Percentiles rank a stretch among this genome's conserved stretches.
Evolutionary conservation across 352 stramenopile genomes (phyloP).

Genomic region (Pythium sukuiense): DNA sequence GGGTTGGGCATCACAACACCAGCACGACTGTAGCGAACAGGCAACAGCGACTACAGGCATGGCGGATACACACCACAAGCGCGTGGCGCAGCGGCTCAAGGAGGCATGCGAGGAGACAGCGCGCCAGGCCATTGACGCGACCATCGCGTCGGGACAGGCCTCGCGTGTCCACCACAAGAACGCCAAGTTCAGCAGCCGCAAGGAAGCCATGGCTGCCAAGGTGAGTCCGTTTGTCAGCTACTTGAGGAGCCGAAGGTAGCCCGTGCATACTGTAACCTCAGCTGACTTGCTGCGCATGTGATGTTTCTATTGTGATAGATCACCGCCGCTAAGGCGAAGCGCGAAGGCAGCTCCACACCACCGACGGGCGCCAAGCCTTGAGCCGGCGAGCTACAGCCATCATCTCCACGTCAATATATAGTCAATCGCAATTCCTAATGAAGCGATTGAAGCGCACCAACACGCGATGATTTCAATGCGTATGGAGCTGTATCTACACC

Average conservation of each 20-base stretch:
- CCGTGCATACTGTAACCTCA: too few species aligned
- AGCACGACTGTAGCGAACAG: background rate
- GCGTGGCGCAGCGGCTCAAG: constrained; percentile 72
- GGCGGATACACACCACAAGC: constrained; percentile 66
- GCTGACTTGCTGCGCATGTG: too few species aligned
- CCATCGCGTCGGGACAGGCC: constrained; percentile 65
- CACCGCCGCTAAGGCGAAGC: constrained; percentile 72
- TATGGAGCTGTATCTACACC: too few species aligned
- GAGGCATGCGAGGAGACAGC: constrained; percentile 82
- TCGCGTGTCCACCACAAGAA: constrained; percentile 84
- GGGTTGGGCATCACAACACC: too few species aligned
- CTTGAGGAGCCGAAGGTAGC: too few species aligned
- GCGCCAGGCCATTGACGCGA: constrained; percentile 74
- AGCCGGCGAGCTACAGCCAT: background rate
- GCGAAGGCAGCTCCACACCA: constrained; percentile 30
- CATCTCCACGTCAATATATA: background rate
- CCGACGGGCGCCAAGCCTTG: background rate
- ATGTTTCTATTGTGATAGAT: constrained; percentile 45
- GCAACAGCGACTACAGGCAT: constrained; percentile 24
- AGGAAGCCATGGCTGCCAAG: constrained; percentile 83
- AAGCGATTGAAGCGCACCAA: too few species aligned
- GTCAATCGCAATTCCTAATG: too few species aligned
- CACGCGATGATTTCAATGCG: too few species aligned
- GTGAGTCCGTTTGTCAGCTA: too few species aligned
- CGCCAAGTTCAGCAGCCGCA: constrained; percentile 76